phyloP scores from a whole-genome alignment of 257 asterid genomes.

The Avicennia marina region DNA sequence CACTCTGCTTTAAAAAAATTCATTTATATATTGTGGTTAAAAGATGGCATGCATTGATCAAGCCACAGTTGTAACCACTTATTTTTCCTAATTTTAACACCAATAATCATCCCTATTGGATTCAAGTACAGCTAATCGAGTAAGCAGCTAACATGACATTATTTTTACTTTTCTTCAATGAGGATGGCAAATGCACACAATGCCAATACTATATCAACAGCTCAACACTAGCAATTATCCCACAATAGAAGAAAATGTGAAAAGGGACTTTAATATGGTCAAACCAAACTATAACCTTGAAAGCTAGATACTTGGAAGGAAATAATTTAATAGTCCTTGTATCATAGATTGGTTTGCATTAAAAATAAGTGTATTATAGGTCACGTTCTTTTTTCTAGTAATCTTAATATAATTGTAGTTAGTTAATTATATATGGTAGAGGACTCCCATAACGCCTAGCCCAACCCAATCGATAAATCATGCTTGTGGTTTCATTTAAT shows the following conservation, averaged over 20 bases:
- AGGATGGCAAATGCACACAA: background rate
- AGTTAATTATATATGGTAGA: background rate
- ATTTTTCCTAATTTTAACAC: background rate
- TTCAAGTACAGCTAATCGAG: no score
- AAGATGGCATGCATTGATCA: slow-evolving; percentile 10
- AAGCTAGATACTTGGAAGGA: slow-evolving; percentile 3
- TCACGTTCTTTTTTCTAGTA: background rate
- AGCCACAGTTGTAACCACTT: slow-evolving; percentile 20
- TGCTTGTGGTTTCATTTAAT: no score
- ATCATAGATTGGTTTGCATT: slow-evolving; percentile 1
- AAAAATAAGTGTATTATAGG: background rate
- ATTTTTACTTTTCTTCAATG: background rate
- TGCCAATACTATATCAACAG: background rate
- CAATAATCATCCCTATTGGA: slow-evolving; percentile 7
- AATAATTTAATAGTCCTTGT: slow-evolving; percentile 9
- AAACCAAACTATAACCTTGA: background rate
- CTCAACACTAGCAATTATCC: background rate
- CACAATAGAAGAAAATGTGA: no score
- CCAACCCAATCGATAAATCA: no score
- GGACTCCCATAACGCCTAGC: background rate
- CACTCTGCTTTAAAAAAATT: background rate
- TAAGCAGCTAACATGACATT: background rate
- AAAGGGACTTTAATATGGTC: no score
- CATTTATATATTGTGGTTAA: slow-evolving; percentile 2
- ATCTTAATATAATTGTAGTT: background rate